Evolutionary conservation across 1,284 basidiomycete species (phyloP).

Genomic region (Rhodotorula mucilaginosa): DNA sequence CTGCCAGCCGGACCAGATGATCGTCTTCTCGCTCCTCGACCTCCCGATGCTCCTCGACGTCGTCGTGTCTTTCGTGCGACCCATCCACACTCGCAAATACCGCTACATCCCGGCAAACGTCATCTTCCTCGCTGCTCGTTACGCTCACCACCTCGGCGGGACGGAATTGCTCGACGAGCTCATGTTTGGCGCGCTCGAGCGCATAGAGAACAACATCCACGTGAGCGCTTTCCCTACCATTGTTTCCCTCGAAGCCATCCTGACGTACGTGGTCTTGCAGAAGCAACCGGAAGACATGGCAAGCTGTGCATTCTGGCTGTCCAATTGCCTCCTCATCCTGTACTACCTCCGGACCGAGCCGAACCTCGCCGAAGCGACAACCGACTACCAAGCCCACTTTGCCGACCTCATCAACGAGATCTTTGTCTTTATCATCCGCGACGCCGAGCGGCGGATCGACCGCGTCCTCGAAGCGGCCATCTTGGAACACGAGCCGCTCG

Average conservation of each 20-base stretch:
- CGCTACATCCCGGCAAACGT: slow-evolving; percentile 50
- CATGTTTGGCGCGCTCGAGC: slow-evolving; percentile 81
- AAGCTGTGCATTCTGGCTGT: slow-evolving; percentile 87
- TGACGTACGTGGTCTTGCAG: slow-evolving; percentile 51
- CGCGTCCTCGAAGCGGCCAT: slow-evolving; percentile 76
- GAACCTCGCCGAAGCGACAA: slow-evolving; percentile 30
- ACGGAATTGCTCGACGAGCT: slow-evolving; percentile 81
- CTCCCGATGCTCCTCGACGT: slow-evolving; percentile 76
- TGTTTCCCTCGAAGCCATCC: background rate
- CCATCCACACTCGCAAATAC: slow-evolving; percentile 52
- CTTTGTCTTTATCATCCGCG: slow-evolving; percentile 92
- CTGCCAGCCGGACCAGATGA: slow-evolving; percentile 57
- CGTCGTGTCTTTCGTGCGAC: slow-evolving; percentile 65
- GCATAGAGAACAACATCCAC: slow-evolving; percentile 87
- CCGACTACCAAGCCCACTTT: slow-evolving; percentile 47
- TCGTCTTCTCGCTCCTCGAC: slow-evolving; percentile 79
- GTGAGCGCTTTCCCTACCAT: slow-evolving; percentile 52
- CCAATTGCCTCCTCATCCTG: slow-evolving; percentile 83
- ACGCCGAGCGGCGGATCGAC: slow-evolving; percentile 85
- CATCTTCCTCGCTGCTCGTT: slow-evolving; percentile 63
- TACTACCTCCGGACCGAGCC: slow-evolving; percentile 81
- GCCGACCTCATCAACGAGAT: slow-evolving; percentile 91
- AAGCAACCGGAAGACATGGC: slow-evolving; percentile 78
- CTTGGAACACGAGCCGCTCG: slow-evolving; percentile 76
- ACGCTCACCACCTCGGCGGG: slow-evolving; percentile 73